These are phyloP conservation scores for Thalassia testudinum DNA, from an alignment of 116 monocot genomes.

Conservation along the genomic window DNA sequence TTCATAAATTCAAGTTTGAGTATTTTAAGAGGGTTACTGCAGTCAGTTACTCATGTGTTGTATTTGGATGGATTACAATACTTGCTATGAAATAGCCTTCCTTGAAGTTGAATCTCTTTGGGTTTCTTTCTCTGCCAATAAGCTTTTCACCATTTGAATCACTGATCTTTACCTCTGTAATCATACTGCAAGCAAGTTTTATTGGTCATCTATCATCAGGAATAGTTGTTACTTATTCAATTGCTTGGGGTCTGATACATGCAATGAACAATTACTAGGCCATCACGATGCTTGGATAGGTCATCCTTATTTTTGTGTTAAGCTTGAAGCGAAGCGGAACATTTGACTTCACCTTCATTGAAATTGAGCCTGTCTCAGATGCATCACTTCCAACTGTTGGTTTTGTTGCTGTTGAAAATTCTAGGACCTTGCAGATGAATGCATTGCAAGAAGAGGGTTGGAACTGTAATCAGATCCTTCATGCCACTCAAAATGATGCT, in stretches of 20 bases:
- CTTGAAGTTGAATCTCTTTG: conserved; percentile 79
- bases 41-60: conserved; percentile 86
- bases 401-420: conserved; percentile 31
- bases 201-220: conserved; percentile 75
- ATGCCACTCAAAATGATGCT: no score
- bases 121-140: conserved; percentile 77
- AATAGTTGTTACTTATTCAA: conserved; percentile 78
- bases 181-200: conserved; percentile 95
- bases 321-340: conserved; percentile 69
- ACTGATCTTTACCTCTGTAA: conserved; percentile 80
- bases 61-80: conserved; percentile 99
- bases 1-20: conserved; percentile 74
- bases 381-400: conserved; percentile 52
- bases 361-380: conserved; percentile 73
- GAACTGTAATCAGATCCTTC: not conserved
- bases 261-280: conserved; percentile 97
- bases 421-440: conserved; percentile 31
- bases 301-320: conserved; percentile 36
- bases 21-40: conserved; percentile 74
- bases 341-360: conserved; percentile 56
- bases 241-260: conserved; percentile 89
- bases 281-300: conserved; percentile 72
- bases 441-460: not conserved
- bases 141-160: conserved; percentile 96
- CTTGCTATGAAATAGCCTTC: conserved; percentile 86